Conservation (phyloP, 169 alveolate species). For the Plasmodium yoelii region DNA sequence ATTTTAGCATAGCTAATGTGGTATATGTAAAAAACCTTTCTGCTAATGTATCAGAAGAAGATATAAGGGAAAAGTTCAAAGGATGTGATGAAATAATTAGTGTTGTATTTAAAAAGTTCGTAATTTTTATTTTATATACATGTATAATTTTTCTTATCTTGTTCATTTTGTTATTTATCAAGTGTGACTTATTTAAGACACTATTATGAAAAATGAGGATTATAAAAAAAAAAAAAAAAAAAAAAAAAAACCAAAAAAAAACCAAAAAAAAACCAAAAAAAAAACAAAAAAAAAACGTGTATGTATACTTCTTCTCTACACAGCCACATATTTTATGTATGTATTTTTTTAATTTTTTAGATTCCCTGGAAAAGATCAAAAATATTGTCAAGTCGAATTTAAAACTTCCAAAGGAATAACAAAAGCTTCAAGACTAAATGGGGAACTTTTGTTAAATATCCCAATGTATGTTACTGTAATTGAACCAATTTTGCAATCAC, state of each 20-base stretch:
- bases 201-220: too few relatives aligned
- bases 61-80: slow-evolving; percentile 69
- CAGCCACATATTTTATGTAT: neutral
- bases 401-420: slow-evolving; percentile 79
- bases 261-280: too few relatives aligned
- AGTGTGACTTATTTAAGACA: too few relatives aligned
- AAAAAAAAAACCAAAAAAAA: too few relatives aligned
- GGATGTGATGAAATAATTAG: slow-evolving; percentile 75
- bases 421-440: slow-evolving; percentile 76
- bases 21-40: slow-evolving; percentile 80
- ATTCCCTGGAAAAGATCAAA: slow-evolving; percentile 73
- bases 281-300: too few relatives aligned
- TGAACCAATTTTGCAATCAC: slow-evolving; percentile 65
- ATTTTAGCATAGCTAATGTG: slow-evolving; percentile 78
- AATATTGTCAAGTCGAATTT: slow-evolving; percentile 78
- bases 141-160: neutral
- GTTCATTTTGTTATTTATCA: neutral
- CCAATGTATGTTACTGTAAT: slow-evolving; percentile 78
- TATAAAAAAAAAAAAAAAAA: too few relatives aligned
- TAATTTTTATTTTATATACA: neutral
- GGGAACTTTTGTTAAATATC: slow-evolving; percentile 49
- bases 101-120: slow-evolving; percentile 75
- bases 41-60: slow-evolving; percentile 74
- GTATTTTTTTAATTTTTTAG: slow-evolving; percentile 15
- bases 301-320: too few relatives aligned